Percentiles rank a stretch among this genome's conserved stretches.
Evolutionary conservation across 2,329 filamentous ascomycete species (phyloP).

Genomic region (Colletotrichum sublineola): DNA sequence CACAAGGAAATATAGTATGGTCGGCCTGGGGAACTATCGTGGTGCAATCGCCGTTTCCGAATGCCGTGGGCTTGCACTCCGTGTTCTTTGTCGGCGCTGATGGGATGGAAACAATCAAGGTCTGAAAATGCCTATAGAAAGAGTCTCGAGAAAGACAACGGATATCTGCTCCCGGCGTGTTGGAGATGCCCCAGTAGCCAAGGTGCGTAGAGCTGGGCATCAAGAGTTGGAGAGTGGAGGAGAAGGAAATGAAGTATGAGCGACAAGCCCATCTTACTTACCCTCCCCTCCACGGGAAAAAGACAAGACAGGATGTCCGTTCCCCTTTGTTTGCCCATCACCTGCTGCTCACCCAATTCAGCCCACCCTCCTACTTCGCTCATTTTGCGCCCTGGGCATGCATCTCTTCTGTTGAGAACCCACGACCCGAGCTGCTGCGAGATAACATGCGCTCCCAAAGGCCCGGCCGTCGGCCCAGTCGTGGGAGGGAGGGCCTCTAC

Average conservation of each 20-base stretch:
- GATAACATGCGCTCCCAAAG: conserved; percentile 1
- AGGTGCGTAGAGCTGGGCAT: neutral
- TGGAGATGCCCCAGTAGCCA: neutral
- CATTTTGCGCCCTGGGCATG: conserved; percentile 3
- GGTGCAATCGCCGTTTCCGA: conserved; percentile 6
- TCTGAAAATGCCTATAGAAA: neutral
- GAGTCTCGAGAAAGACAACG: neutral
- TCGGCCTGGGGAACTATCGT: neutral
- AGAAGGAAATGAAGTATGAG: neutral
- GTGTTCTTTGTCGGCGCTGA: neutral
- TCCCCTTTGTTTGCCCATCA: conserved; percentile 32
- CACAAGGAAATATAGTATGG: neutral
- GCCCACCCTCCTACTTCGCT: conserved; percentile 19
- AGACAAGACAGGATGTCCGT: conserved; percentile 19
- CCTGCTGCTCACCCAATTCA: conserved; percentile 24
- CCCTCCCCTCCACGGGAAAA: conserved; percentile 10
- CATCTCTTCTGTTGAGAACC: conserved; percentile 28
- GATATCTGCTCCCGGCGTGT: neutral
- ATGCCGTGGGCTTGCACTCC: neutral
- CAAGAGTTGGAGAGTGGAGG: neutral
- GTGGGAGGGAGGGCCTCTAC: conserved; percentile 1
- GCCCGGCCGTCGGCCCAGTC: conserved; percentile 25
- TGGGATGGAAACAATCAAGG: neutral
- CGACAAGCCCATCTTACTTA: conserved; percentile 1
- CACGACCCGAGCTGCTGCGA: conserved; percentile 4